A percentile compares a stretch with the other conserved stretches of the same genome.
Evolutionary conservation across 495 filamentous ascomycete genomes (phyloP).

Genomic region (Penicillium mononematosum): DNA sequence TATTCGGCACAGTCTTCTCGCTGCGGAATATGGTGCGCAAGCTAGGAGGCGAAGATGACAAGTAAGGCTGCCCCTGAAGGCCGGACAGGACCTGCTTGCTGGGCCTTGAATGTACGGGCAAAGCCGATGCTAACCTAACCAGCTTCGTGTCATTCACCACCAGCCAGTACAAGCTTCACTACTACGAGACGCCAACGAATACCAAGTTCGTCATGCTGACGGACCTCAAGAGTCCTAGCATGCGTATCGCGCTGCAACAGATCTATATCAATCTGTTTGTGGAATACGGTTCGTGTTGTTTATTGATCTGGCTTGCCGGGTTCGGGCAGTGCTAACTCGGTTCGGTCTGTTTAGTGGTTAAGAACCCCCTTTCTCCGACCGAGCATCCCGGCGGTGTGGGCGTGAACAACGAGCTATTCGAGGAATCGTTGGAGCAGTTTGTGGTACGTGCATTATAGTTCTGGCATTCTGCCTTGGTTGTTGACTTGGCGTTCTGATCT

Average conservation of each 20-base stretch:
- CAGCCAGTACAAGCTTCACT: conserved; percentile 95
- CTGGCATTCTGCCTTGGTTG: conserved; percentile 5
- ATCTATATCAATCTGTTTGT: conserved; percentile 98
- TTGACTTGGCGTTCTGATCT: conserved; percentile 27
- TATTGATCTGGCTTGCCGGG: background rate
- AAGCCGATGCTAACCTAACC: conserved; percentile 2
- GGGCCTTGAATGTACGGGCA: background rate
- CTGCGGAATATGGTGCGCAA: conserved; percentile 96
- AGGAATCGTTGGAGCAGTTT: conserved; percentile 85
- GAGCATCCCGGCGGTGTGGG: conserved; percentile 87
- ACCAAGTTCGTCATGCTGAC: conserved; percentile 97
- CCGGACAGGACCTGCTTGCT: background rate
- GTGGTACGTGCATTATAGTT: conserved; percentile 48
- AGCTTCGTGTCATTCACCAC: conserved; percentile 90
- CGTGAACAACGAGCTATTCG: conserved; percentile 92
- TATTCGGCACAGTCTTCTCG: conserved; percentile 96
- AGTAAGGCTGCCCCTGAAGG: conserved; percentile 39
- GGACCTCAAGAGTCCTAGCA: conserved; percentile 82
- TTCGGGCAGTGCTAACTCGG: conserved; percentile 11
- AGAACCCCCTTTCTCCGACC: conserved; percentile 85
- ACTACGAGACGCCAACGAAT: conserved; percentile 95
- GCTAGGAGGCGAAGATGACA: conserved; percentile 84
- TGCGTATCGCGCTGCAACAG: conserved; percentile 91
- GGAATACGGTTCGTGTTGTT: conserved; percentile 70
- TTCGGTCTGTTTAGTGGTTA: conserved; percentile 63